Base-by-base conservation (phyloP, 1,284 basidiomycete species). In the Puccinia novopanici region DNA sequence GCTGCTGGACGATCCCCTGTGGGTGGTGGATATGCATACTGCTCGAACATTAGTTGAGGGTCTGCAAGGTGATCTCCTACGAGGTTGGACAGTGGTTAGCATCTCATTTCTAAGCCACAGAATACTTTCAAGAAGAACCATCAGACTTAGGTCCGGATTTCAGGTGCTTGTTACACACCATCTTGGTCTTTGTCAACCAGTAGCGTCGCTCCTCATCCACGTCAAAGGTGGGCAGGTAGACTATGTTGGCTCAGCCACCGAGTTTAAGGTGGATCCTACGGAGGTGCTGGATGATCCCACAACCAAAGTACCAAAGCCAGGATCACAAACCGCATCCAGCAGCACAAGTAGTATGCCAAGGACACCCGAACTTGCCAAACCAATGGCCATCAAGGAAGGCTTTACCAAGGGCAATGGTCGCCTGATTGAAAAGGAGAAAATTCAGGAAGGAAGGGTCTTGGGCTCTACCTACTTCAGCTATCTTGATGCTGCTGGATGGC, bases 381-480 rank as follows among this genome's bases (percentile, higher is more conserved):
- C 45, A 9, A 37, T 24, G 17, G 50, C 2, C 3, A 4, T 61
- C 17, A 17, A 55, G 17, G 50, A 48, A 30, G 45, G n/a, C 15
- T n/a, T 27, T 45, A 22, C 24, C 34, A 54, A 73, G 55, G 71
- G 71, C 22, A 68, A 63, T 34, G 67, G 54, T 71, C 27, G 61
- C 67, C 86, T 91, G 19, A 86, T 91, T 42, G 90, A 91, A 76
- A 89, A 87, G 12, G 91, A 92, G 84, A 87, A n/a, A 48, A 88
- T 90, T 19, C 90, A 90, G 22, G 90, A 91, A 86, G 91, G 91
- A 4, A 87, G 89, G 30, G 90, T 92, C 3, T 88, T 89, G 0
- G 81, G 88, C 74, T 86, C 85, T 68, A 91, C 90, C 4, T 92
- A 85, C 74, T 72, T 84, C 80, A 90, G 88, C 1, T 91, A 91